A percentile compares a stretch with the other conserved stretches of the same genome.
Conservation (phyloP, 257 asterid genomes). For the Cordia subcordata region DNA sequence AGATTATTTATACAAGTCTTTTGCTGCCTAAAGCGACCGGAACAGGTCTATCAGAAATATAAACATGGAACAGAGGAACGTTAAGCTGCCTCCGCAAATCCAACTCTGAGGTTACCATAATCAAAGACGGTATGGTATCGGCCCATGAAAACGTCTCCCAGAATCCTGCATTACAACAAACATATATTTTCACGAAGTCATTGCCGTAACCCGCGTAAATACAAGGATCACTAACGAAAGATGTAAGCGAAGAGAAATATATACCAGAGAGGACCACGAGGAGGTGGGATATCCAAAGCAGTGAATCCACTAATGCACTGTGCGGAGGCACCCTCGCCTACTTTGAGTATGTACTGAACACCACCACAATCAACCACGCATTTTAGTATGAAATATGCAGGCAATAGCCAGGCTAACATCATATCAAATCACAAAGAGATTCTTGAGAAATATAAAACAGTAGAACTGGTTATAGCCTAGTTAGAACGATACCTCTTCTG, state of each 20-base stretch:
- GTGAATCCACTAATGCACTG: slow-evolving; percentile 96
- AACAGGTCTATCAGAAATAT: neutral
- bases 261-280: slow-evolving; percentile 99
- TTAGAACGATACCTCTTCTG: slow-evolving; percentile 65
- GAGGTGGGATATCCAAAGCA: slow-evolving; percentile 87
- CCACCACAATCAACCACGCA: neutral
- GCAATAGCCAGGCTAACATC: neutral
- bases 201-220: neutral
- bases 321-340: slow-evolving; percentile 78
- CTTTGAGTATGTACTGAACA: slow-evolving; percentile 78
- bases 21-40: neutral
- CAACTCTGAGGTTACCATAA: slow-evolving; percentile 63
- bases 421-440: too few relatives aligned
- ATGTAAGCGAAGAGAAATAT: neutral
- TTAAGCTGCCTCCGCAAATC: slow-evolving; percentile 96
- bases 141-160: slow-evolving; percentile 97
- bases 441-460: neutral
- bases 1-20: too few relatives aligned
- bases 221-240: neutral
- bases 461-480: neutral
- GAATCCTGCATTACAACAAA: slow-evolving; percentile 63
- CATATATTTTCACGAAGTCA: neutral
- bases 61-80: neutral
- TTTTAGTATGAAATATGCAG: slow-evolving; percentile 2
- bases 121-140: slow-evolving; percentile 92